phyloP scores from a whole-genome alignment of 768 basidiomycete genomes.

The Asterophora parasitica region DNA sequence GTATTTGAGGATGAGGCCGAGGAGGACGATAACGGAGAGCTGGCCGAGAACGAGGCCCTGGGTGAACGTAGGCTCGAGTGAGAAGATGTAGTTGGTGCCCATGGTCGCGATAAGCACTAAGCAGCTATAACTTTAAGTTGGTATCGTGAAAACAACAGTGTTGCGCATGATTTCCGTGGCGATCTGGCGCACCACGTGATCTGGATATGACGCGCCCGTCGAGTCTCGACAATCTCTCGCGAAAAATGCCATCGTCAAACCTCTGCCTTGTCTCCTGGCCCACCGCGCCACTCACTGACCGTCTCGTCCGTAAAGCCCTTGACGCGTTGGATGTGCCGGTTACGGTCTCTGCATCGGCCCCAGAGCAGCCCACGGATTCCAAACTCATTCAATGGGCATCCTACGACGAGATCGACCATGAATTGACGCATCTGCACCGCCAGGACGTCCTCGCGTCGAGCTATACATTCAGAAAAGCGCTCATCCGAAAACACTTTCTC shows the following conservation, averaged over 20 bases:
- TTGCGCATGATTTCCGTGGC: slow-evolving; percentile 11
- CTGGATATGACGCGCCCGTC: background rate
- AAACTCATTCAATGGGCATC: slow-evolving; percentile 74
- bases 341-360: slow-evolving; percentile 17
- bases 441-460: slow-evolving; percentile 63
- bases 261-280: slow-evolving; percentile 41
- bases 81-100: slow-evolving; percentile 60
- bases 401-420: slow-evolving; percentile 84
- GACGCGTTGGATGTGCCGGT: slow-evolving; percentile 19
- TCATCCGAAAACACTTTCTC: slow-evolving; percentile 93
- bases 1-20: slow-evolving; percentile 84
- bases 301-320: slow-evolving; percentile 40
- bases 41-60: slow-evolving; percentile 94
- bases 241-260: background rate
- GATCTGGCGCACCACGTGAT: slow-evolving; percentile 1
- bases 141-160: too few relatives aligned
- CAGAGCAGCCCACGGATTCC: slow-evolving; percentile 7
- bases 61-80: slow-evolving; percentile 86
- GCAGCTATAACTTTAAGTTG: too few relatives aligned
- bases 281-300: slow-evolving; percentile 41
- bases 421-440: slow-evolving; percentile 52
- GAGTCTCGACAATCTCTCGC: background rate
- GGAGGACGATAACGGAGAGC: slow-evolving; percentile 75
- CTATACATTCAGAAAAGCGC: slow-evolving; percentile 85
- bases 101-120: slow-evolving; percentile 26